Conservation (phyloP, 2,329 filamentous ascomycete species). For the Alternaria triticimaculans region DNA sequence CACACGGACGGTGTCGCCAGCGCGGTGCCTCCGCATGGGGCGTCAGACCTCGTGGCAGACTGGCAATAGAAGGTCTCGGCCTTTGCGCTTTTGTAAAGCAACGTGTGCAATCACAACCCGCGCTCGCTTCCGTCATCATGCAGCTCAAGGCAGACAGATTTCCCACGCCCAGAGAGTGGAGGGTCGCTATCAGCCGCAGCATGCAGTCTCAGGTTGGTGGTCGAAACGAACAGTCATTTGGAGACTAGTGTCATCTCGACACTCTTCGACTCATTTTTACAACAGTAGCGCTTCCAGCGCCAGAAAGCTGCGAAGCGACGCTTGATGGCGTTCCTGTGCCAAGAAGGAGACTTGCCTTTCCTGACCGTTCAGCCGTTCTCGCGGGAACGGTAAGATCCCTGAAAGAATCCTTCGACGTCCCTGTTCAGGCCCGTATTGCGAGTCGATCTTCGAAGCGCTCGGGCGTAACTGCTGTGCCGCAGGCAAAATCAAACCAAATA, state of each 20-base stretch:
- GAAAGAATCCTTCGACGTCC: constrained; percentile 14
- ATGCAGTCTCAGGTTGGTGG: constrained; percentile 13
- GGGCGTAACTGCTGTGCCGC: constrained; percentile 12
- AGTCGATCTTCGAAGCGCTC: constrained; percentile 12
- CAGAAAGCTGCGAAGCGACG: not conserved
- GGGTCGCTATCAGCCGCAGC: constrained; percentile 18
- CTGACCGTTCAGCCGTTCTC: constrained; percentile 10
- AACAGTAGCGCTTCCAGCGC: not conserved
- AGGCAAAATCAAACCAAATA: not conserved
- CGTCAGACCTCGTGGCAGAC: constrained; percentile 35
- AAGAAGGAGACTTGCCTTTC: constrained; percentile 11
- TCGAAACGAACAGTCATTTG: constrained; percentile 27
- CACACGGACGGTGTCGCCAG: constrained; percentile 16
- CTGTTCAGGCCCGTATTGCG: constrained; percentile 5
- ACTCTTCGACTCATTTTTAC: not conserved
- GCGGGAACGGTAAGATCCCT: constrained; percentile 20
- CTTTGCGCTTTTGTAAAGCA: constrained; percentile 20
- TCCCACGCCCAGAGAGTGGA: constrained; percentile 8
- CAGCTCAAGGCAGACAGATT: constrained; percentile 33
- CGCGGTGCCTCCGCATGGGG: constrained; percentile 17
- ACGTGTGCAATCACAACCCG: constrained; percentile 20
- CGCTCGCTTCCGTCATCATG: constrained; percentile 28
- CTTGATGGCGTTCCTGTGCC: constrained; percentile 10
- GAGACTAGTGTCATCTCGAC: not conserved
- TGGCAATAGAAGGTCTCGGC: constrained; percentile 25